Evolutionary conservation across 345 rosid genomes (phyloP), one percentile per base, ranked within the genome.

Genomic region (Citrus maxima): DNA sequence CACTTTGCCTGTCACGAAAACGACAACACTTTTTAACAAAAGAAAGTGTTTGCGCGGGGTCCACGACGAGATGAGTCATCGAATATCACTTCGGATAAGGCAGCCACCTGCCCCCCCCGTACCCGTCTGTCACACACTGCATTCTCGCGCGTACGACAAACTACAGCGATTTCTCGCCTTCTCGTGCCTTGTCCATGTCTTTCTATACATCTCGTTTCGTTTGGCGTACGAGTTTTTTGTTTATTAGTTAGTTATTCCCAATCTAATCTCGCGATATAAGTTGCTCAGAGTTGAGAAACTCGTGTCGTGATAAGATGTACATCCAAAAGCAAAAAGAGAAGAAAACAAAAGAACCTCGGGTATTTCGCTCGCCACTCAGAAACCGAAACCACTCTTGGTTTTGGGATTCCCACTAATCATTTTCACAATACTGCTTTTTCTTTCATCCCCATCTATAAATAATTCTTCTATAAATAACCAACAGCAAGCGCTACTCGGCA

Each of bases 51-150:
- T 0, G 0, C 40, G 75, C 38, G 80, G 78, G 81, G 13, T 35
- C 71, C 46, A 5, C n/a, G 0, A 1, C 1, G 7, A 4, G 74
- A 77, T 71, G 65, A 74, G 80, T 80, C 80, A 70, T 65, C 16
- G 2, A 19, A 2, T 34, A n/a, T 7, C 22, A 35, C 1, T 7
- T 7, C 12, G 37, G 82, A 82, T 75, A 74, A 71, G 82, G 16
- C 10, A 66, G 76, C 75, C 85, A 80, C 80, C 75, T 80, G 83
- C 32, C 49, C n/a, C 46, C 28, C 32, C 10, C 10, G 2, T 54
- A 4, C 7, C 22, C 18, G 7, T 25, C 22, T 54, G 7, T 25
- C 34, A 16, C 19, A 1, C 3, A 35, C 7, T 18, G 9, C 71
- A 54, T 21, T 54, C 64, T 30, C 5, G 18, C 27, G 7, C 30